Percentiles rank a stretch among this genome's conserved stretches.
phyloP scores from a whole-genome alignment of 345 rosid genomes.

The Citrus mangshanensis region DNA sequence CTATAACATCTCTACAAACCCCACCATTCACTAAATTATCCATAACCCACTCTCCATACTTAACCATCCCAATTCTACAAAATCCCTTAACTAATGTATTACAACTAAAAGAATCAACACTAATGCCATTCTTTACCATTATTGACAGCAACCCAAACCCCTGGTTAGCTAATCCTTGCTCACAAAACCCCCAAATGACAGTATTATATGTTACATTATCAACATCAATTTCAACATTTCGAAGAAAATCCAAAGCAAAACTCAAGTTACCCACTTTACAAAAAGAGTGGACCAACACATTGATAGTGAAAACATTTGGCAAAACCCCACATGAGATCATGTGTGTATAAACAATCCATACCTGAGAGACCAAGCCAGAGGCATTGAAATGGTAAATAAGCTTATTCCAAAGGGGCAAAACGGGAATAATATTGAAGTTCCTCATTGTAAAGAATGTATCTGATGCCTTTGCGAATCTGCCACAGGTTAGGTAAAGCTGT shows the following conservation, averaged over 20 bases:
- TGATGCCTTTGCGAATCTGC: conserved; percentile 56
- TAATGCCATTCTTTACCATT: conserved; percentile 65
- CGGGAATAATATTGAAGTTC: conserved; percentile 43
- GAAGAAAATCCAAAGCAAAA: conserved; percentile 54
- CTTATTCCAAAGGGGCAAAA: conserved; percentile 50
- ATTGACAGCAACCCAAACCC: conserved; percentile 62
- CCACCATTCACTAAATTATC: conserved; percentile 45
- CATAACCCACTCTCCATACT: conserved; percentile 54
- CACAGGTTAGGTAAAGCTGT: conserved; percentile 57
- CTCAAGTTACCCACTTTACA: conserved; percentile 66
- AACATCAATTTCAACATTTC: conserved; percentile 37
- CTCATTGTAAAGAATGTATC: conserved; percentile 63
- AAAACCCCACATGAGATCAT: conserved; percentile 62
- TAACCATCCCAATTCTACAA: conserved; percentile 52
- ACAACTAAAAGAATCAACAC: conserved; percentile 62
- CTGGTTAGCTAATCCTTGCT: conserved; percentile 50
- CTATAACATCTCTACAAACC: conserved; percentile 38
- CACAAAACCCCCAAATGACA: conserved; percentile 76
- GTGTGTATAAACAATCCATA: conserved; percentile 52
- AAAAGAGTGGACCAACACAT: conserved; percentile 73
- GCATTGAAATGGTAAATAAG: conserved; percentile 58
- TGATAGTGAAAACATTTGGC: conserved; percentile 60
- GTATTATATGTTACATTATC: conserved; percentile 77
- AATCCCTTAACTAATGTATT: conserved; percentile 77
- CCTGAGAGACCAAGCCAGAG: conserved; percentile 66